Base-by-base conservation (phyloP, 306 rosid species). In the Hippophae gyantsensis region DNA sequence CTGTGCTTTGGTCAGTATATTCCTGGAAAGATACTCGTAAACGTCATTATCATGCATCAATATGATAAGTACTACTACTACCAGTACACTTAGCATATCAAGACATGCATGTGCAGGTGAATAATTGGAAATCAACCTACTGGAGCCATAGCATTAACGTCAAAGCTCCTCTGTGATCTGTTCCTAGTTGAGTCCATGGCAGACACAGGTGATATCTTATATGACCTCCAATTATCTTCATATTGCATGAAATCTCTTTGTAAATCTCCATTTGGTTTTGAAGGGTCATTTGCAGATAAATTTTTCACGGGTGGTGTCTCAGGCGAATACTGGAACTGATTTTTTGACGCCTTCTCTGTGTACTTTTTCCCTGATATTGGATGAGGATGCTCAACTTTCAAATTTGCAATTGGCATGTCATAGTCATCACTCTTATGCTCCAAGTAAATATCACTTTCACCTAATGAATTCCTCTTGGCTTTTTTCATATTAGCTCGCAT, bases 401-500 rank as follows among this genome's bases (percentile, higher is more conserved):
- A 27, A 42, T 69, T 61, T 14, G 79, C 68, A 5, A 77, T 70
- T 1, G 95, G 86, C 14, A 69, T 57, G 26, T 81, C 90, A 11
- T 79, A 78, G 61, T 90, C 97, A 43, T 86, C 97, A 59, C 90
- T 90, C 76, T 79, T 86, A 57, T 81, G 78, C 62, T 89, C 95
- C 70, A 84, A 48, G 71, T 69, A 81, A 61, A 67, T 13, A 42
- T 88, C 96, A 56, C 74, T 73, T 49, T 87, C 98, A 1, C 70
- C 84, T 38, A 77, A 5, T 6, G 96, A 81, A 63, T 78, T 86
- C 62, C 96, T 76, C 81, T 82, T 93, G 13, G 99, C 85, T 56
- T 93, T 93, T 84, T 86, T 93, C 43, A 93, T 73, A 59, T 71
- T 89, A n/a, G 94, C 99, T 47, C 97, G 84, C 95, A 86, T 82